Percentiles rank a stretch among this genome's conserved stretches.
Conservation (phyloP, 2,329 filamentous ascomycete species). For the Aspergillus sp. region DNA sequence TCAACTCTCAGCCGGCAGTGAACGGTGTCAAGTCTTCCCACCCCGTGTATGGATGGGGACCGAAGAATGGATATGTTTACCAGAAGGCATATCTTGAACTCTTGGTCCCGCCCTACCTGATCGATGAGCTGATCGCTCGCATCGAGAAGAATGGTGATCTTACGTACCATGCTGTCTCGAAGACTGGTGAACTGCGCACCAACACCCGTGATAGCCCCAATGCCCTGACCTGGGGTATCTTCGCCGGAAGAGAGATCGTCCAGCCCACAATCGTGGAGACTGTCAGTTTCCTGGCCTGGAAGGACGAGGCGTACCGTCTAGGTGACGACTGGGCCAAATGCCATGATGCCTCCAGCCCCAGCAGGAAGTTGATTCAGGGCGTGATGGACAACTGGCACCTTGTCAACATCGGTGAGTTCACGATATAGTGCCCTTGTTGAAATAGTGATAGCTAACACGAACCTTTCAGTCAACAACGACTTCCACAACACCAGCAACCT, state of each 20-base stretch:
- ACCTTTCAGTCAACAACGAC: conserved; percentile 81
- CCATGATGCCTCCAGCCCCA: conserved; percentile 74
- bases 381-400: conserved; percentile 92
- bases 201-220: conserved; percentile 87
- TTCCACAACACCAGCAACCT: conserved; percentile 84
- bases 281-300: conserved; percentile 96
- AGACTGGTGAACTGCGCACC: conserved; percentile 75
- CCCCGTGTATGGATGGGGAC: conserved; percentile 89
- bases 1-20: conserved; percentile 96
- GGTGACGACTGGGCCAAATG: conserved; percentile 94
- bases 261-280: conserved; percentile 99
- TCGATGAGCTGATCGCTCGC: conserved; percentile 73
- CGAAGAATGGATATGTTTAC: conserved; percentile 92
- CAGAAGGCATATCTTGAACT: conserved; percentile 97
- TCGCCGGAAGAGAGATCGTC: conserved; percentile 98
- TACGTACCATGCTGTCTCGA: conserved; percentile 93
- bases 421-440: conserved; percentile 7
- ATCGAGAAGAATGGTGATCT: conserved; percentile 78
- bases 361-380: conserved; percentile 74
- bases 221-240: conserved; percentile 99
- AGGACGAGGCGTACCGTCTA: conserved; percentile 92
- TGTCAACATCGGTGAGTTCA: conserved; percentile 81
- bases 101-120: conserved; percentile 77
- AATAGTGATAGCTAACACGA: conserved; percentile 24
- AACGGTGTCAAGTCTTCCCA: conserved; percentile 87